Evolutionary conservation across 2,329 filamentous ascomycete species (phyloP).

Genomic region (Alternaria sp.): DNA sequence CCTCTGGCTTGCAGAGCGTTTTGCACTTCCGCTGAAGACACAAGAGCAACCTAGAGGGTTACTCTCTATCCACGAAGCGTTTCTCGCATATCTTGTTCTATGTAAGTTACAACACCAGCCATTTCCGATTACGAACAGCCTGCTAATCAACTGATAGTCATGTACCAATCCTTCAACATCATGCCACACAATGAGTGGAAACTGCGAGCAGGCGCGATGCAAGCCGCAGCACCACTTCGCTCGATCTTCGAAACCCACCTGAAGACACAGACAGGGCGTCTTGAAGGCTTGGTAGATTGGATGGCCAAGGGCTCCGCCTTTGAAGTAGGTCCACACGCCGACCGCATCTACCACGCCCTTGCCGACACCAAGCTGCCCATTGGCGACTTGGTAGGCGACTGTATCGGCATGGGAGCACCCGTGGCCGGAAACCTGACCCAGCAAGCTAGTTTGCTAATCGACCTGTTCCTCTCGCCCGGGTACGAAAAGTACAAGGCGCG

Average conservation of each 20-base stretch:
- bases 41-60: slow-evolving; percentile 66
- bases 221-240: slow-evolving; percentile 68
- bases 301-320: slow-evolving; percentile 60
- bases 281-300: slow-evolving; percentile 60
- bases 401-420: slow-evolving; percentile 60
- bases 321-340: slow-evolving; percentile 61
- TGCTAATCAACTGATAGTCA: slow-evolving; percentile 44
- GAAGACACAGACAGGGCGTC: slow-evolving; percentile 66
- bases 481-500: slow-evolving; percentile 62
- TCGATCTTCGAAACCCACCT: slow-evolving; percentile 73
- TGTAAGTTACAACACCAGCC: slow-evolving; percentile 44
- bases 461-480: slow-evolving; percentile 59
- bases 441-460: slow-evolving; percentile 62
- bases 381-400: slow-evolving; percentile 60
- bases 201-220: slow-evolving; percentile 56
- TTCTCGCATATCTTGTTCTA: slow-evolving; percentile 67
- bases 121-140: not conserved
- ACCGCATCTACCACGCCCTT: slow-evolving; percentile 61
- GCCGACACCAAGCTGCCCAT: slow-evolving; percentile 57
- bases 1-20: slow-evolving; percentile 68
- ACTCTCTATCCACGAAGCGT: slow-evolving; percentile 57
- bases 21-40: slow-evolving; percentile 73
- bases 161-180: slow-evolving; percentile 65
- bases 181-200: slow-evolving; percentile 59
- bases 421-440: slow-evolving; percentile 62